phyloP scores from a whole-genome alignment of 2,329 filamentous ascomycete species.

The Hypoxylon sp. region DNA sequence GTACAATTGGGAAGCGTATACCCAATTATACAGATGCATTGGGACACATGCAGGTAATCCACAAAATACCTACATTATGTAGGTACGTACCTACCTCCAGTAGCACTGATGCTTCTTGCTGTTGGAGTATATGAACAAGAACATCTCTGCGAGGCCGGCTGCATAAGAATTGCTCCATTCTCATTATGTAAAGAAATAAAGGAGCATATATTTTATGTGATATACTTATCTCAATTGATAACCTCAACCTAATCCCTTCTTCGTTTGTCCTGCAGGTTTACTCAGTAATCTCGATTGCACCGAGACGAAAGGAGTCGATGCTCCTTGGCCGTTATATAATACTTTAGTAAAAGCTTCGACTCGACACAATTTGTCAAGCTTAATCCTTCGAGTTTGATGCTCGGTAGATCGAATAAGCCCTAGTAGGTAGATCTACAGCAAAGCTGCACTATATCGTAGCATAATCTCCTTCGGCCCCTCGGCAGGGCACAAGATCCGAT shows the following conservation, averaged over 20 bases:
- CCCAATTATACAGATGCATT: constrained; percentile 3
- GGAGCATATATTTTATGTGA: background rate
- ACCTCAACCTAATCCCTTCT: background rate
- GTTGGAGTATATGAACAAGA: constrained; percentile 2
- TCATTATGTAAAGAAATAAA: constrained; percentile 26
- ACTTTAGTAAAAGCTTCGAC: constrained; percentile 2
- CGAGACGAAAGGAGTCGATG: background rate
- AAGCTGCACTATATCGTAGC: constrained; percentile 22
- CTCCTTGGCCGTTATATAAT: constrained; percentile 18
- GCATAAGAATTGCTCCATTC: constrained; percentile 4
- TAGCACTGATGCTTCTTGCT: background rate
- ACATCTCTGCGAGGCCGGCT: constrained; percentile 12
- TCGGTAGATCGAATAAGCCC: constrained; percentile 35
- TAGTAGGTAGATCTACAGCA: constrained; percentile 24
- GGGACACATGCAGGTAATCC: background rate
- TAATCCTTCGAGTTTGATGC: constrained; percentile 41
- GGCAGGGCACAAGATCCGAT: constrained; percentile 34
- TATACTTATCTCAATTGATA: constrained; percentile 3
- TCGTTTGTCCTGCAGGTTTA: background rate
- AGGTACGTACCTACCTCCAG: background rate
- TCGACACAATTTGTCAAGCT: constrained; percentile 3
- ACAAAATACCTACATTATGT: background rate
- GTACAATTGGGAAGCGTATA: background rate
- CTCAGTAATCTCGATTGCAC: background rate
- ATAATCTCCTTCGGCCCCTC: constrained; percentile 33